Evolutionary conservation across 2,329 filamentous ascomycete genomes (phyloP).

Genomic region (Fusarium coicis): DNA sequence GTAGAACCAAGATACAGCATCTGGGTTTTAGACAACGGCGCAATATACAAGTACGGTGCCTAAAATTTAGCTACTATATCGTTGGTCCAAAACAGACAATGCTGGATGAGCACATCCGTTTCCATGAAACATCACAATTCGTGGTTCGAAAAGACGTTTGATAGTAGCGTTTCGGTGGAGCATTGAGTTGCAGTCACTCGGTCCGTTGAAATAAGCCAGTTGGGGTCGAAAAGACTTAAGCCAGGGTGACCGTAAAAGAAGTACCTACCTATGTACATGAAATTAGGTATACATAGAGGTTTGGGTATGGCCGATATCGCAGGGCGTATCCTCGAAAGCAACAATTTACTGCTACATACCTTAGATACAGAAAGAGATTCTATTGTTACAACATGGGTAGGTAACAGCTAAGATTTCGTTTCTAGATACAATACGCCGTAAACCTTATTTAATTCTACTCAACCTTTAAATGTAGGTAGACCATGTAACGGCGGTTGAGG

Average conservation of each 20-base stretch:
- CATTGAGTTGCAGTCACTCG: neutral
- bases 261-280: neutral
- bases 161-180: neutral
- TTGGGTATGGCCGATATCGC: constrained; percentile 16
- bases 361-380: neutral
- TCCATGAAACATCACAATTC: neutral
- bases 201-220: neutral
- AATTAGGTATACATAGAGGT: neutral
- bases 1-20: neutral
- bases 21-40: neutral
- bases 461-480: neutral
- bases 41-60: neutral
- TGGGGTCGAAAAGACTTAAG: neutral
- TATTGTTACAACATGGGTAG: neutral
- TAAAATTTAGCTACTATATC: neutral
- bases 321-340: neutral
- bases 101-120: neutral
- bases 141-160: neutral
- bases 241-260: neutral
- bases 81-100: neutral
- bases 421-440: neutral
- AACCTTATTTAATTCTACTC: neutral
- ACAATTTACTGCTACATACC: neutral
- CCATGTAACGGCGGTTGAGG: neutral
- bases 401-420: no score